Evolutionary conservation across 768 basidiomycete genomes (phyloP).

Genomic region (Rhodotorula paludigena): DNA sequence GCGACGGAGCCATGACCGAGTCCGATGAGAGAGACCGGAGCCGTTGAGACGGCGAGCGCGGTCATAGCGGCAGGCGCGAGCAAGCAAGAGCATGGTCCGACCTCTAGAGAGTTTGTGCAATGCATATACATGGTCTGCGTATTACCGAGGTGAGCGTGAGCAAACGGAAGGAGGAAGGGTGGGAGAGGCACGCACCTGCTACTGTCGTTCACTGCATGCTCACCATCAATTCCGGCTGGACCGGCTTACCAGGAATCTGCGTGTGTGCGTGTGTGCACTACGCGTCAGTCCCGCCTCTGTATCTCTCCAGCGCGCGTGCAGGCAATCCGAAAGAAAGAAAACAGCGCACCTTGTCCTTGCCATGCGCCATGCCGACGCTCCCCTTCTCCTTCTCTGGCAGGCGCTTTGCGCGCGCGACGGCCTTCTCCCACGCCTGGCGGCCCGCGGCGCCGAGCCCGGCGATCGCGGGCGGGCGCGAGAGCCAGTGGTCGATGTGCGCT

Average conservation of each 20-base stretch:
- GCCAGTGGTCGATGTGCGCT: constrained; percentile 27
- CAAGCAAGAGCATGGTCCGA: not conserved
- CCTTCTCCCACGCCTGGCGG: constrained; percentile 29
- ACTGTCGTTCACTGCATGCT: not conserved
- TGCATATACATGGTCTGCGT: too few species aligned
- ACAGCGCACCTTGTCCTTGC: constrained; percentile 24
- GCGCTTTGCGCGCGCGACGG: not conserved
- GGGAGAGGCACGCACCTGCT: too few species aligned
- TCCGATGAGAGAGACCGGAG: too few species aligned
- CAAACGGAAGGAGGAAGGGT: too few species aligned
- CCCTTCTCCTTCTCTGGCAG: constrained; percentile 7
- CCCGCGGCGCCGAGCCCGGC: constrained; percentile 27
- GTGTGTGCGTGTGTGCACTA: not conserved
- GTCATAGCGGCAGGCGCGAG: too few species aligned
- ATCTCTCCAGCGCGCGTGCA: not conserved
- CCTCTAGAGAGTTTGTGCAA: too few species aligned
- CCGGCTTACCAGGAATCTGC: constrained; percentile 31
- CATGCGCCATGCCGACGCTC: constrained; percentile 17
- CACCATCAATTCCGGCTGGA: not conserved
- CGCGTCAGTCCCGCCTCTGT: not conserved
- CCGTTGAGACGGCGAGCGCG: too few species aligned
- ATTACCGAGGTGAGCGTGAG: too few species aligned
- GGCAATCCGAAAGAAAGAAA: not conserved
- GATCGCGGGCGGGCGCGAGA: constrained; percentile 15
- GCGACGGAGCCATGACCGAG: too few species aligned